Evolutionary conservation across 768 basidiomycete genomes (phyloP), one percentile per base, ranked within the genome.

Genomic region (Termitomyces sp.): DNA sequence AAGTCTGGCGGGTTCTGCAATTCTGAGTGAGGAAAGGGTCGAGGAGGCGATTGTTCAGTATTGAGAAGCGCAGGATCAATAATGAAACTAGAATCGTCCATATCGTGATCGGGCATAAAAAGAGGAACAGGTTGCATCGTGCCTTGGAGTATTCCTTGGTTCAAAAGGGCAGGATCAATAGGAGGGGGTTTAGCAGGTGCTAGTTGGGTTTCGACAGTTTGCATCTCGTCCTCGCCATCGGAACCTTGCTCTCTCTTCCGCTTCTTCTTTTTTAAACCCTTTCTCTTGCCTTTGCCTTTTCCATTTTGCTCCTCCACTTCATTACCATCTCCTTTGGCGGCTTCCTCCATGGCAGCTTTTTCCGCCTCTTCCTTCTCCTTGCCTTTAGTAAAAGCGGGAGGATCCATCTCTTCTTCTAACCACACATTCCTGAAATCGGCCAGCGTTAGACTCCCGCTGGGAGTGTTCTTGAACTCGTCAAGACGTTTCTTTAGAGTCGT

Each of bases 401-500:
- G 95, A 65, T 95, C 93, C 81, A 87, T 87, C 75, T 92, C 91
- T 53, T 95, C 91, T 64, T 94, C 91, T 60, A 95, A 69, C 93
- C 92, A 95, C 24, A 95, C 88, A 48, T 82, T 90, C 52, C 94
- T 78, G 69, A 95, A 98, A 71, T 98, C 94, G 13, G 87, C 86
- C 52, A 99, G 76, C 1, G 94, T 95, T 65, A 98, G 73, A 37
- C 81, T 79, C 13, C 92, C 94, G 65, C 90, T 93, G 0, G 89
- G 87, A 2, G 95, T 98, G 64, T 83, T 85, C 69, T 88, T 92
- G 79, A 99, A 99, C 74, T 99, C 97, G 26, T 95, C 91, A 16
- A 99, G 76, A 18, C 97, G 84, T 72, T 96, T 98, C 74, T 88
- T 87, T 43, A 99, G 74, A 4, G 97, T 99, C 12, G 87, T 88